Evolutionary conservation across 345 rosid genomes (phyloP).

Genomic region (Orychophragmus violaceus): DNA sequence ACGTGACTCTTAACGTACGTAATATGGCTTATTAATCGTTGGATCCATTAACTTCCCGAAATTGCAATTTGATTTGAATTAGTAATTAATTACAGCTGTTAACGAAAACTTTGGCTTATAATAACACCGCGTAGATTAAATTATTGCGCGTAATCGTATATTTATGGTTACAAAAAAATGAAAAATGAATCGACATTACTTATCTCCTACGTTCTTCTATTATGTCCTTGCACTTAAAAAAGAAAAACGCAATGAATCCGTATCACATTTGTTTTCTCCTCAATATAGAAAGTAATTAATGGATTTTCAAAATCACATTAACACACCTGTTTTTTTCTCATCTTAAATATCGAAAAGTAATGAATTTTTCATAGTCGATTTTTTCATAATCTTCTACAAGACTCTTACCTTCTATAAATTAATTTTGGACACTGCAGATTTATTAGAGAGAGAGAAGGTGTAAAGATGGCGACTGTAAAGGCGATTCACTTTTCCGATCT

Average conservation of each 20-base stretch:
- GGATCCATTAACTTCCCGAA: neutral
- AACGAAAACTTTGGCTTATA: neutral
- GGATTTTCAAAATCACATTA: neutral
- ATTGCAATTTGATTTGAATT: neutral
- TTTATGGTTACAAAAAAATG: neutral
- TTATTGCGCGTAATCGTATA: neutral
- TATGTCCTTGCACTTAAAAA: neutral
- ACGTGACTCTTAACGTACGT: neutral
- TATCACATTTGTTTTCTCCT: neutral
- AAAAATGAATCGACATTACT: neutral
- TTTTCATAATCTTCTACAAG: too few species aligned
- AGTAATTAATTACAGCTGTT: neutral
- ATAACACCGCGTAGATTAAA: conserved; percentile 4
- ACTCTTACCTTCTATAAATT: too few species aligned
- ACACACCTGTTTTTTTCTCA: too few species aligned
- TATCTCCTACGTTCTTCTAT: conserved; percentile 15
- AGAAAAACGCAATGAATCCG: neutral
- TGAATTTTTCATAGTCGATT: too few species aligned
- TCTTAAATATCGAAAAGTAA: too few species aligned
- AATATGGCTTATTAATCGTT: neutral
- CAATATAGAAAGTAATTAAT: neutral
- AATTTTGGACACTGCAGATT: too few species aligned
- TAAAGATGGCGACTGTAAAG: too few species aligned
- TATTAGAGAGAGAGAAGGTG: too few species aligned
- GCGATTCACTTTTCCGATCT: too few species aligned